Percentiles rank a stretch among this genome's conserved stretches.
Evolutionary conservation across 2,329 filamentous ascomycete genomes (phyloP).

Genomic region (Fonsecaea multimorphosa): DNA sequence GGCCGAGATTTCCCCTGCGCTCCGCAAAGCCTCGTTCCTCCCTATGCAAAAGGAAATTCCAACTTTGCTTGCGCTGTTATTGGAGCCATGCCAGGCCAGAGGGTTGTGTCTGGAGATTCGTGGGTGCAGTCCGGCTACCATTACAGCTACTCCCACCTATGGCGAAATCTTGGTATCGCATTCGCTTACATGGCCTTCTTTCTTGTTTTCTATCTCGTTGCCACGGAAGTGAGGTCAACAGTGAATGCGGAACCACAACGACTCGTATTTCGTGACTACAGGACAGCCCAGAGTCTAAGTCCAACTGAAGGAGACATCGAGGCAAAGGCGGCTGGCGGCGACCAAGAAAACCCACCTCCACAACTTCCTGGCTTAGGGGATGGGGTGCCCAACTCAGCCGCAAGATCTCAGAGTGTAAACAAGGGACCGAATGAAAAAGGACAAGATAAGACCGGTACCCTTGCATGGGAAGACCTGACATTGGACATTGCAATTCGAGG

Average conservation of each 20-base stretch:
- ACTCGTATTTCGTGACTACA: slow-evolving; percentile 64
- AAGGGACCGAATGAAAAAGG: slow-evolving; percentile 16
- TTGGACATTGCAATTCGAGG: slow-evolving; percentile 62
- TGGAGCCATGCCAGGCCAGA: slow-evolving; percentile 61
- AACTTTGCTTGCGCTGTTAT: slow-evolving; percentile 65
- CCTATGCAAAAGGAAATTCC: slow-evolving; percentile 77
- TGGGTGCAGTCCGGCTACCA: slow-evolving; percentile 63
- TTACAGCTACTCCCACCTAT: slow-evolving; percentile 66
- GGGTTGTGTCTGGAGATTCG: slow-evolving; percentile 64
- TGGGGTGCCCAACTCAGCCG: slow-evolving; percentile 50
- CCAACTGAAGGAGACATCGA: slow-evolving; percentile 31
- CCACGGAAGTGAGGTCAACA: slow-evolving; percentile 69
- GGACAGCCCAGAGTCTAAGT: slow-evolving; percentile 11
- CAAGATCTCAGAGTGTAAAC: slow-evolving; percentile 39
- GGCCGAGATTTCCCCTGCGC: slow-evolving; percentile 36
- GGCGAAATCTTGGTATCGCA: slow-evolving; percentile 73
- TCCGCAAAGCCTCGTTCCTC: slow-evolving; percentile 56
- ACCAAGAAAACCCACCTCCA: neutral
- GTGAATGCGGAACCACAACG: slow-evolving; percentile 70
- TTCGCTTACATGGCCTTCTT: slow-evolving; percentile 69
- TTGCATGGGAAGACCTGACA: slow-evolving; percentile 61
- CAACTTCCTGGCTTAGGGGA: slow-evolving; percentile 27
- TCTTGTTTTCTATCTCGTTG: slow-evolving; percentile 66
- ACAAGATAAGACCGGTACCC: slow-evolving; percentile 44
- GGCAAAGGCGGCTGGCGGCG: slow-evolving; percentile 23